phyloP scores from a whole-genome alignment of 1,139 yeast genomes.

The Candida tropicalis region DNA sequence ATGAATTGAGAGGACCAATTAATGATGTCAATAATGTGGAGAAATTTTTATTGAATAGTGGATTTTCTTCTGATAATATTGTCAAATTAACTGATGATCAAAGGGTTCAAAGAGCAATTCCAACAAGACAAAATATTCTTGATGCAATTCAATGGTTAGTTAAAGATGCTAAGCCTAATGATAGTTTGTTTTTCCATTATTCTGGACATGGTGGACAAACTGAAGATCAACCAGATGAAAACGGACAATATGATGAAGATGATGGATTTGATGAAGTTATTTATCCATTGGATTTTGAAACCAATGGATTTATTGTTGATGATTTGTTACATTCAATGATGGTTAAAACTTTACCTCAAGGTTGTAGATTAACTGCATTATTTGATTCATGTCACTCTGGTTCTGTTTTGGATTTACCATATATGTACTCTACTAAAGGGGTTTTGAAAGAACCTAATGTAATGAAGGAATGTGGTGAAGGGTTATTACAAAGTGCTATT shows the following conservation, averaged over 20 bases:
- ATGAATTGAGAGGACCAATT: slow-evolving; percentile 81
- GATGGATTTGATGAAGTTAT: slow-evolving; percentile 89
- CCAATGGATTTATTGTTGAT: slow-evolving; percentile 74
- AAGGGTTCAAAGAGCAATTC: slow-evolving; percentile 62
- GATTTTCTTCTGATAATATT: slow-evolving; percentile 77
- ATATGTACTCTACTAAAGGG: slow-evolving; percentile 88
- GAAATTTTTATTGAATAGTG: slow-evolving; percentile 58
- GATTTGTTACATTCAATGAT: slow-evolving; percentile 82
- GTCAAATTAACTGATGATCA: slow-evolving; percentile 83
- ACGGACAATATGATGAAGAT: slow-evolving; percentile 80
- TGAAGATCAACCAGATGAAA: slow-evolving; percentile 46
- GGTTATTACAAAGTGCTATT: slow-evolving; percentile 69
- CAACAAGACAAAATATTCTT: slow-evolving; percentile 75
- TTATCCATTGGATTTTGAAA: slow-evolving; percentile 86
- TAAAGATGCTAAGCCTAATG: slow-evolving; percentile 80
- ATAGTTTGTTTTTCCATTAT: slow-evolving; percentile 82
- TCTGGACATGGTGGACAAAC: slow-evolving; percentile 95
- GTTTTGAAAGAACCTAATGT: slow-evolving; percentile 86
- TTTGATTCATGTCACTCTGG: slow-evolving; percentile 96
- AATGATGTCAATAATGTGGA: slow-evolving; percentile 75
- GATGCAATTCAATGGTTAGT: slow-evolving; percentile 94
- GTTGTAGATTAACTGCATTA: slow-evolving; percentile 84
- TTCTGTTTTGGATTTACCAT: slow-evolving; percentile 86
- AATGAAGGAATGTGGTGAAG: slow-evolving; percentile 81
- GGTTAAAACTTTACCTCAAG: slow-evolving; percentile 77